These are phyloP conservation scores for Aphanomyces invadans DNA, from an alignment of 352 stramenopile species.

Conservation along the genomic window DNA sequence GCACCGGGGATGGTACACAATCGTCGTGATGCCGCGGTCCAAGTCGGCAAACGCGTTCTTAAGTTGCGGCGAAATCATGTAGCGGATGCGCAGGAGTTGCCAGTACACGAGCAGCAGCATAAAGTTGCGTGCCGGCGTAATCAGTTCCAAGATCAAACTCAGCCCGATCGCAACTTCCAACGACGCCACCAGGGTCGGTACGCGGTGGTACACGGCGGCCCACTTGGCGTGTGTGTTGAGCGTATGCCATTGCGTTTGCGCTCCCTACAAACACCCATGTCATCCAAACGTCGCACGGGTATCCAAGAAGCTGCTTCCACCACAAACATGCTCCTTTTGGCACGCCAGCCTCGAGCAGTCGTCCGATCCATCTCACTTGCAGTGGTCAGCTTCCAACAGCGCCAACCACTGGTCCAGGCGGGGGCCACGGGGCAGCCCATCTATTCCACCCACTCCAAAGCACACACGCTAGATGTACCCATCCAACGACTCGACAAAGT, in stretches of 20 bases:
- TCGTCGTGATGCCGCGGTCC: slow-evolving; percentile 46
- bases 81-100: slow-evolving; percentile 85
- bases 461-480: too few species aligned
- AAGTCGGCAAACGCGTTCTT: slow-evolving; percentile 73
- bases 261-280: slow-evolving; percentile 29
- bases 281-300: too few species aligned
- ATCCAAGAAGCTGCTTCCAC: too few species aligned
- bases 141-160: slow-evolving; percentile 69
- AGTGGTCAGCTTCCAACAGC: too few species aligned
- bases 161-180: slow-evolving; percentile 80
- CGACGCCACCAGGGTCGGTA: slow-evolving; percentile 66
- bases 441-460: too few species aligned
- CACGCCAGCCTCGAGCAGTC: too few species aligned
- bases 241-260: slow-evolving; percentile 34
- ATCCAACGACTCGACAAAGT: neutral
- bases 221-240: slow-evolving; percentile 60
- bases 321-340: too few species aligned
- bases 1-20: slow-evolving; percentile 63
- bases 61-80: slow-evolving; percentile 85
- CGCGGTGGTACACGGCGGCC: slow-evolving; percentile 71
- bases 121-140: slow-evolving; percentile 79
- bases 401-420: too few species aligned
- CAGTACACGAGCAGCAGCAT: slow-evolving; percentile 83
- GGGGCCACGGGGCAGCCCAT: too few species aligned
- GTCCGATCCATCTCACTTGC: too few species aligned